These are phyloP conservation scores for Aurinia saxatilis DNA, from an alignment of 345 rosid genomes.

Conservation along the genomic window DNA sequence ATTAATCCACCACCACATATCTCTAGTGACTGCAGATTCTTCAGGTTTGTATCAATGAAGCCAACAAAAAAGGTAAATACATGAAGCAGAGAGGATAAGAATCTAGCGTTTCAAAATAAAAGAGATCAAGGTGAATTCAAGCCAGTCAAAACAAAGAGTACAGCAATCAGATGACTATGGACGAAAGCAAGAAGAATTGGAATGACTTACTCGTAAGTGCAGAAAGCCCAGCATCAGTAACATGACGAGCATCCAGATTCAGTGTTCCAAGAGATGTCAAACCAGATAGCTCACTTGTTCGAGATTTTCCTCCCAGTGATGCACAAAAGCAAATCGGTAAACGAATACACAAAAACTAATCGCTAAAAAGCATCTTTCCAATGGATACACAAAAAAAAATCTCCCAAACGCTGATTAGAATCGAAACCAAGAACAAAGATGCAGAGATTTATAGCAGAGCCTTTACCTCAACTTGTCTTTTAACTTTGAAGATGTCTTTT, in stretches of 20 bases:
- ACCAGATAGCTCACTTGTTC: too few relatives aligned
- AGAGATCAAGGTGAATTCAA: constrained; percentile 88
- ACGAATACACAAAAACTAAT: too few relatives aligned
- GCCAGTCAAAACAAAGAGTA: constrained; percentile 46
- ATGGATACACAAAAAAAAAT: too few relatives aligned
- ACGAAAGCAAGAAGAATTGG: background rate
- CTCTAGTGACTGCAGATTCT: constrained; percentile 74
- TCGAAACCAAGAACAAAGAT: too few relatives aligned
- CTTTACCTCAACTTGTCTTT: too few relatives aligned
- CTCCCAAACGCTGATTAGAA: too few relatives aligned
- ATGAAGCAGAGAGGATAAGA: background rate
- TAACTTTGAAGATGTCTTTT: too few relatives aligned
- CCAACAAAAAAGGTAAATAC: background rate
- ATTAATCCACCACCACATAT: constrained; percentile 95
- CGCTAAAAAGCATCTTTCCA: too few relatives aligned
- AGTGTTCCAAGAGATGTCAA: constrained; percentile 70
- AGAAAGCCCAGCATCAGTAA: constrained; percentile 83
- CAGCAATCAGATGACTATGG: background rate
- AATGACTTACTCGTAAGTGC: constrained; percentile 62
- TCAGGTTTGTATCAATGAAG: constrained; percentile 38
- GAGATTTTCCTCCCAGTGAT: too few relatives aligned
- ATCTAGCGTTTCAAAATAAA: too few relatives aligned
- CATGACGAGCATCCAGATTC: constrained; percentile 71
- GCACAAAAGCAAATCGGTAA: too few relatives aligned
- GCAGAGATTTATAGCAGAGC: too few relatives aligned